Conservation (phyloP, 202 grass and related monocot species). For the Elaeis oleifera region DNA sequence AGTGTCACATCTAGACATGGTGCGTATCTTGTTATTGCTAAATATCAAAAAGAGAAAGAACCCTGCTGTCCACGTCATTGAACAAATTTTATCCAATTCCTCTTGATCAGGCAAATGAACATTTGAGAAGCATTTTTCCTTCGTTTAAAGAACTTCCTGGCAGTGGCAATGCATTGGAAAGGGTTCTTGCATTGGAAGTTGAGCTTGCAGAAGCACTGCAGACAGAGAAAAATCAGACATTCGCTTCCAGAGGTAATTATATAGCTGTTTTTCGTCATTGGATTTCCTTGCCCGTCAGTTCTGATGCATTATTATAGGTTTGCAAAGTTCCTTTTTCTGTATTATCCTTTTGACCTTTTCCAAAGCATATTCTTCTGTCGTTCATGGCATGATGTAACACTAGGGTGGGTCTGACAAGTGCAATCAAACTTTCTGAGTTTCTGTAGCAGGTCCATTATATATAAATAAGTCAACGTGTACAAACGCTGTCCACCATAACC, state of each 20-base stretch:
- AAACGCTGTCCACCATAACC: too few species aligned
- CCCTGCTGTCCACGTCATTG: not conserved
- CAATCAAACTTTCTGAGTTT: too few species aligned
- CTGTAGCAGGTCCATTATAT: too few species aligned
- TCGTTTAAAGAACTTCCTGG: slow-evolving; percentile 82
- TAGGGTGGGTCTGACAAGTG: too few species aligned
- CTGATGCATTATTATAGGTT: too few species aligned
- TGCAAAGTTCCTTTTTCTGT: too few species aligned
- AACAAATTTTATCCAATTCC: slow-evolving; percentile 8
- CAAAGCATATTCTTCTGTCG: too few species aligned
- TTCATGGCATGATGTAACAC: too few species aligned
- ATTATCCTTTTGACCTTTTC: too few species aligned
- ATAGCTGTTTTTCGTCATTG: slow-evolving; percentile 5
- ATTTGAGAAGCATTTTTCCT: slow-evolving; percentile 70
- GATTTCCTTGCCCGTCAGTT: too few species aligned
- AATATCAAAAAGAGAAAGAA: too few species aligned
- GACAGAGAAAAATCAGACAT: slow-evolving; percentile 65
- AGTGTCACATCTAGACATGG: slow-evolving; percentile 80
- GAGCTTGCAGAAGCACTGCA: slow-evolving; percentile 80
- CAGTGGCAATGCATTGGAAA: slow-evolving; percentile 85
- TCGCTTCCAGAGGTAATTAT: slow-evolving; percentile 63
- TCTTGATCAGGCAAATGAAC: slow-evolving; percentile 73
- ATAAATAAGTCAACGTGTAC: too few species aligned
- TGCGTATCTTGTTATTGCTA: slow-evolving; percentile 18
- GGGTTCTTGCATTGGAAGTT: slow-evolving; percentile 83